A percentile compares a stretch with the other conserved stretches of the same genome.
Evolutionary conservation across 805 yeast species (phyloP).

Genomic region (Starmerella davenportii): DNA sequence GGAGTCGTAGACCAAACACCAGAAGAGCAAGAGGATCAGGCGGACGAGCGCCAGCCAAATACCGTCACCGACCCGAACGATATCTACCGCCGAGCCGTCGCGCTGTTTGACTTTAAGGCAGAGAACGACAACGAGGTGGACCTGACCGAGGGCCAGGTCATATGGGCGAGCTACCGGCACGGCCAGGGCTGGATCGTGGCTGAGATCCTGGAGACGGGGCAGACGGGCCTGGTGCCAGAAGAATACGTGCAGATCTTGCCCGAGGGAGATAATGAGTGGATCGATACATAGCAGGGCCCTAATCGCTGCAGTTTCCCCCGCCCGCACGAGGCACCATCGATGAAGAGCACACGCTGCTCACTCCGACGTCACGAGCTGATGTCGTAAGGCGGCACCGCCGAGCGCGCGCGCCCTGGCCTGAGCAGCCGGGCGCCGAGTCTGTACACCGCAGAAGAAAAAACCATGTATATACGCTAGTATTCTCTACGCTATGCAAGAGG

Average conservation of each 20-base stretch:
- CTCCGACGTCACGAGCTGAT: no score
- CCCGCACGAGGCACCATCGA: no score
- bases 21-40: slow-evolving; percentile 7
- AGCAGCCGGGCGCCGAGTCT: no score
- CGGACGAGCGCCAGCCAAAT: not conserved
- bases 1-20: slow-evolving; percentile 27
- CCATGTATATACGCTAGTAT: no score
- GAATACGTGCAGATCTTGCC: slow-evolving; percentile 56
- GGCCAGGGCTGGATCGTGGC: slow-evolving; percentile 99
- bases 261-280: slow-evolving; percentile 14
- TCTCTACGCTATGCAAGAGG: no score
- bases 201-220: slow-evolving; percentile 50
- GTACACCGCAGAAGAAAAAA: no score
- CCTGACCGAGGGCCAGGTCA: slow-evolving; percentile 59
- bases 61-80: slow-evolving; percentile 17
- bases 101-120: slow-evolving; percentile 74
- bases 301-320: no score
- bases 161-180: slow-evolving; percentile 75
- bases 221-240: slow-evolving; percentile 87
- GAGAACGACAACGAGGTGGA: slow-evolving; percentile 87
- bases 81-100: slow-evolving; percentile 53
- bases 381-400: no score
- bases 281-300: slow-evolving; percentile 9
- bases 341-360: no score
- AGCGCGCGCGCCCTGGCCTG: no score